Percentiles rank a stretch among this genome's conserved stretches.
Evolutionary conservation across 352 stramenopile genomes (phyloP).

Genomic region (Phytophthora agathidicida): DNA sequence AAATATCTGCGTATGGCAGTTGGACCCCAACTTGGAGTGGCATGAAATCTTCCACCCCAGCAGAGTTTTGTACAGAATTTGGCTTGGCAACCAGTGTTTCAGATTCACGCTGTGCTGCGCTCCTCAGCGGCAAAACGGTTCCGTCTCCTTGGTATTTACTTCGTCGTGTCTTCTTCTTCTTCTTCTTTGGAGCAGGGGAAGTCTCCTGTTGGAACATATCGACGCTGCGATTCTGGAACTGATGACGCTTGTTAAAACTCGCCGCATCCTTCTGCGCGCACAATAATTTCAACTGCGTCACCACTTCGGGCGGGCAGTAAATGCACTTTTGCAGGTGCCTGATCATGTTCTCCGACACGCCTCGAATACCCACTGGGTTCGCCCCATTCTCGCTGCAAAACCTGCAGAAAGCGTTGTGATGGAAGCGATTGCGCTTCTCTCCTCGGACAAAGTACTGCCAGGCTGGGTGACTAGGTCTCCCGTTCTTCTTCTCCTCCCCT

Average conservation of each 20-base stretch:
- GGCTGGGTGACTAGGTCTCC: slow-evolving; percentile 69
- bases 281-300: slow-evolving; percentile 66
- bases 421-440: slow-evolving; percentile 84
- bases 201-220: slow-evolving; percentile 46
- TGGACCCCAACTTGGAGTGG: no score
- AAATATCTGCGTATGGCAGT: slow-evolving; percentile 25
- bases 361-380: slow-evolving; percentile 52
- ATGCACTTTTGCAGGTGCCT: slow-evolving; percentile 81
- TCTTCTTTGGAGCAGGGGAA: slow-evolving; percentile 30
- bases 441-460: slow-evolving; percentile 83
- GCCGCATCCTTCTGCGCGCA: slow-evolving; percentile 77
- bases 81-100: slow-evolving; percentile 1
- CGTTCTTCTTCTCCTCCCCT: slow-evolving; percentile 72
- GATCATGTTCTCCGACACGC: slow-evolving; percentile 87
- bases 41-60: slow-evolving; percentile 49
- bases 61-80: slow-evolving; percentile 10
- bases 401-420: slow-evolving; percentile 79
- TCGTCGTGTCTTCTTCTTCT: slow-evolving; percentile 36
- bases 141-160: slow-evolving; percentile 14
- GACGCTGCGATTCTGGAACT: slow-evolving; percentile 42
- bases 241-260: slow-evolving; percentile 75
- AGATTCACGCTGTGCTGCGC: not conserved
- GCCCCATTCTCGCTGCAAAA: slow-evolving; percentile 69
- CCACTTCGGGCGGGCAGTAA: slow-evolving; percentile 71
- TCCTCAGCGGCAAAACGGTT: not conserved